Evolutionary conservation across 2,329 filamentous ascomycete species (phyloP), one percentile per base, ranked within the genome.

Genomic region (Aspergillus felis): DNA sequence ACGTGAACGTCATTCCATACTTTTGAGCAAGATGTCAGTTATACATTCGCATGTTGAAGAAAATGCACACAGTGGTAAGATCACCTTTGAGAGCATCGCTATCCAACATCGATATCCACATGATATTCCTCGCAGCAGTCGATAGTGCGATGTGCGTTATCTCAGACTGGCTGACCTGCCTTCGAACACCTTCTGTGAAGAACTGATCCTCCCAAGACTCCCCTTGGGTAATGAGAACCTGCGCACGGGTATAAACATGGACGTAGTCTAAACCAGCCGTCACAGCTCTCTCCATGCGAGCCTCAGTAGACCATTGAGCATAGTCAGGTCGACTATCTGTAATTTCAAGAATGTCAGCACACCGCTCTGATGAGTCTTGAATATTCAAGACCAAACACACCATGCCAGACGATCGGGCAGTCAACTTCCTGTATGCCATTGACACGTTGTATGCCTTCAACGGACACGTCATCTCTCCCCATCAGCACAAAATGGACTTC

Each of bases 401-500:
- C 84, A 70, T 87, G 84, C 78, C 82, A 85, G 49, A 75, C 71
- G 12, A 95, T 79, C 20, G 84, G 81, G 72, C 94, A 97, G 3
- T 77, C 78, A 2, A 71, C 71, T 44, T 84, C 79, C 50, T 85
- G 82, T n/a, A 96, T 82, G 32, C 91, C 91, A 71, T 97, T 97
- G 58, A 96, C 80, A 53, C 85, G 79, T 64, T 87, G 81, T 32
- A 97, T 79, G 35, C 89, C 84, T 14, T 86, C 81, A 52, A 95
- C 74, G 0, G 84, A 77, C 52, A 96, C 82, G 12, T 87, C 83
- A 58, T 87, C 88, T 58, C 88, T 82, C 51, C 92, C 88, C 76
- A 95, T 82, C 3, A 97, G 75, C 0, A 85, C 88, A 69, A 96
- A 88, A 71, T 97, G 93, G 8, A 97, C 91, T 61, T 86, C 82